Percentiles rank a stretch among this genome's conserved stretches.
These are phyloP conservation scores for Syzygium grande DNA, from an alignment of 345 rosid species.

Conservation along the genomic window DNA sequence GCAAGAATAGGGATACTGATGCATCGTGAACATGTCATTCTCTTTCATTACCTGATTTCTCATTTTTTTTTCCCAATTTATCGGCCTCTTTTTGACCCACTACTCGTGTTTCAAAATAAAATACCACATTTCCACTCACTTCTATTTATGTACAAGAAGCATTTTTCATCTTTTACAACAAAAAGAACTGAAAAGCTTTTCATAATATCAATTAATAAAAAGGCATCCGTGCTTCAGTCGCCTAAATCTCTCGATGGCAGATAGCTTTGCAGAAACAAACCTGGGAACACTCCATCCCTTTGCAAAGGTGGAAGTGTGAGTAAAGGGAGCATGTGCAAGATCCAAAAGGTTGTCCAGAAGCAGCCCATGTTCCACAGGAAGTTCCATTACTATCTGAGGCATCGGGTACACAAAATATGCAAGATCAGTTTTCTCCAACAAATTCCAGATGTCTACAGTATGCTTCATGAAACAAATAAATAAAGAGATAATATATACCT, in stretches of 20 bases:
- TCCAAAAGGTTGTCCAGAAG: slow-evolving; percentile 94
- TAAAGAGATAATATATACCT: slow-evolving; percentile 36
- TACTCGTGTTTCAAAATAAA: background rate
- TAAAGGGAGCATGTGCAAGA: slow-evolving; percentile 97
- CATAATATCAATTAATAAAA: background rate
- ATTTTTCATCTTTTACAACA: background rate
- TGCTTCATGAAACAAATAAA: background rate
- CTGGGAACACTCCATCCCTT: slow-evolving; percentile 98
- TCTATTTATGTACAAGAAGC: background rate
- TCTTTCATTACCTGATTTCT: background rate
- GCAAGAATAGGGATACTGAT: background rate
- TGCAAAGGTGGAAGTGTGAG: slow-evolving; percentile 96
- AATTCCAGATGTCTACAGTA: background rate
- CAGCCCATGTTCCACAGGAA: slow-evolving; percentile 96
- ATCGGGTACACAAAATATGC: background rate
- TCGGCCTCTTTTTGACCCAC: background rate
- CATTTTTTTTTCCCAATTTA: background rate
- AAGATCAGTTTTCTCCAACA: background rate
- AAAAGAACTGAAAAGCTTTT: background rate
- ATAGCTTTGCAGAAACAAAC: slow-evolving; percentile 23
- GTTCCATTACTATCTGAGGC: slow-evolving; percentile 89
- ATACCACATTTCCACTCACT: background rate
- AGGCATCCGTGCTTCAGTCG: background rate
- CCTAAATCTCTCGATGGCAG: background rate
- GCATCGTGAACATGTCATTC: background rate